Evolutionary conservation across 208 protist species (phyloP).

Genomic region (Leishmania tarentolae): DNA sequence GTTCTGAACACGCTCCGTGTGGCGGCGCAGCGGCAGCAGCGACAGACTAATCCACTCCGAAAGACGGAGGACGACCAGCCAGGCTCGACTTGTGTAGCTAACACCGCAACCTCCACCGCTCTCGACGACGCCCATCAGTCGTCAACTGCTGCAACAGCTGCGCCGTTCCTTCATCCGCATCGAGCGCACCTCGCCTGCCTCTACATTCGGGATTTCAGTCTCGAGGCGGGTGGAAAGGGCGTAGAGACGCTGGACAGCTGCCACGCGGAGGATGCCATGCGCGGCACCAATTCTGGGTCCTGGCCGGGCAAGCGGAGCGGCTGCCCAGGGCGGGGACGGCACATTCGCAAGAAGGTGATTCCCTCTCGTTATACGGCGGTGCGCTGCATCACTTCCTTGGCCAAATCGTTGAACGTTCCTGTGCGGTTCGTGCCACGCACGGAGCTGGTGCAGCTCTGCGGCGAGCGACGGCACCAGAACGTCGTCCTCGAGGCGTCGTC

Average conservation of each 20-base stretch:
- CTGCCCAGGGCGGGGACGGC: neutral
- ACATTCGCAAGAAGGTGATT: conserved; percentile 26
- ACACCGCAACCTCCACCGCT: neutral
- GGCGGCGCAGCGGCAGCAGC: conserved; percentile 31
- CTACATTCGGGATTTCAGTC: conserved; percentile 75
- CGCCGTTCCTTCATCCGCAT: conserved; percentile 10
- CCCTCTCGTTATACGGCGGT: conserved; percentile 58
- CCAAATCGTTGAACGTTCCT: conserved; percentile 51
- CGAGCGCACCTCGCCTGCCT: conserved; percentile 36
- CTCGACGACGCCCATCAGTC: neutral
- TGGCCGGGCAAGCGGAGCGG: neutral
- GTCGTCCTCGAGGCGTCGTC: conserved; percentile 69
- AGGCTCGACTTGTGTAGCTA: neutral
- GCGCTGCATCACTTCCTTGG: conserved; percentile 62
- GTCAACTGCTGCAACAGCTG: neutral
- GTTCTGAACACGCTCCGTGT: conserved; percentile 66
- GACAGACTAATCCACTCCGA: neutral
- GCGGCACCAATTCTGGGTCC: neutral
- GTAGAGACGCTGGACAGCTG: neutral
- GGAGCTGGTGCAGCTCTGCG: conserved; percentile 76
- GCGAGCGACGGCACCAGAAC: conserved; percentile 83
- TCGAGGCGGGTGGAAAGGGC: conserved; percentile 26
- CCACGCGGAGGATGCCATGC: neutral
- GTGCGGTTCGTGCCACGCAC: conserved; percentile 59
- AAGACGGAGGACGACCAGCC: neutral